Evolutionary conservation across 106 monocot genomes (phyloP).

Genomic region (Vanilla planifolia): DNA sequence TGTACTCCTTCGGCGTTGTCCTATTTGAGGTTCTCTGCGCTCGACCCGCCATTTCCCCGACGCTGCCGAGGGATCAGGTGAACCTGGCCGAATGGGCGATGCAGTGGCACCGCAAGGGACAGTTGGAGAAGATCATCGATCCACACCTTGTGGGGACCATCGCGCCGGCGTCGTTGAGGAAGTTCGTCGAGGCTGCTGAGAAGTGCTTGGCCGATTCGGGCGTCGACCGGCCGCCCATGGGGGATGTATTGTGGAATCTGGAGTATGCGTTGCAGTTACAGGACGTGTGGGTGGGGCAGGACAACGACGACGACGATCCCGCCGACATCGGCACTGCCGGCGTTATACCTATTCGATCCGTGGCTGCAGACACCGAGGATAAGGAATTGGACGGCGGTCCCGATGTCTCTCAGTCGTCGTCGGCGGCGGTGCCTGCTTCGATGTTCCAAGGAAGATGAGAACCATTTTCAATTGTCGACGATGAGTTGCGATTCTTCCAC

Average conservation of each 20-base stretch:
- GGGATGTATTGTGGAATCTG: conserved; percentile 72
- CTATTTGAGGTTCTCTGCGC: conserved; percentile 62
- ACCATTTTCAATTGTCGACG: no score
- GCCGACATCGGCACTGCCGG: conserved; percentile 10
- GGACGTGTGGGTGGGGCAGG: conserved; percentile 34
- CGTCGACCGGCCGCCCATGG: conserved; percentile 58
- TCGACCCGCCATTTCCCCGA: conserved; percentile 41
- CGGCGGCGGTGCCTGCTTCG: not conserved
- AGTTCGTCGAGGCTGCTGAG: conserved; percentile 67
- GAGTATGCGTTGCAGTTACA: conserved; percentile 68
- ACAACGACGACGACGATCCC: conserved; percentile 15
- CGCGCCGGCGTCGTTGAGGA: conserved; percentile 39
- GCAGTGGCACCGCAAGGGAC: conserved; percentile 40
- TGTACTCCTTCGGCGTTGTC: conserved; percentile 72
- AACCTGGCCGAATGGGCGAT: conserved; percentile 64
- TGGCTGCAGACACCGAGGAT: not conserved
- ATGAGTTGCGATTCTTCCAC: no score
- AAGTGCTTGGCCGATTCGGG: conserved; percentile 68
- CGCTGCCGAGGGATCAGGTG: conserved; percentile 53
- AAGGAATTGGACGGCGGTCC: not conserved
- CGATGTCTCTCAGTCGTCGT: conserved; percentile 7
- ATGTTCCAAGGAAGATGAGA: conserved; percentile 28
- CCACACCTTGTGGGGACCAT: conserved; percentile 26
- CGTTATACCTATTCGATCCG: not conserved
- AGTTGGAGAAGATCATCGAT: conserved; percentile 54